Percentiles rank a stretch among this genome's conserved stretches.
Conservation (phyloP, 2,329 filamentous ascomycete species). For the Aspergillus flavus region DNA sequence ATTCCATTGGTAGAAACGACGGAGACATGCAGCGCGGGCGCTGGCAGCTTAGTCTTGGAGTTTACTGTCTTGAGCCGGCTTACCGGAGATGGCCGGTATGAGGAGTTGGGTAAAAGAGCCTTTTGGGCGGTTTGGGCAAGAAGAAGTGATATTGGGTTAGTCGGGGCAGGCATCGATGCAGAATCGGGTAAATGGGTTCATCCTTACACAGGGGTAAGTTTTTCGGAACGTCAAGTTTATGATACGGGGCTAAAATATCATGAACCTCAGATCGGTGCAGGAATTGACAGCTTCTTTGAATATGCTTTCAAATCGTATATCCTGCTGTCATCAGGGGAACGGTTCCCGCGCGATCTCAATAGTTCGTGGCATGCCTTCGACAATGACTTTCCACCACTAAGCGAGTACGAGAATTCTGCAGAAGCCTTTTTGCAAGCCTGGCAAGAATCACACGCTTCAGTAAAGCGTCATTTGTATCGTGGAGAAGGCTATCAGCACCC, state of each 20-base stretch:
- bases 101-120: conserved; percentile 83
- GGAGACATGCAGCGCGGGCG: conserved; percentile 94
- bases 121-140: conserved; percentile 98
- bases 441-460: conserved; percentile 81
- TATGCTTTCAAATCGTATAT: conserved; percentile 96
- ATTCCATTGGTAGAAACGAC: conserved; percentile 68
- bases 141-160: conserved; percentile 80
- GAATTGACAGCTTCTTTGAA: conserved; percentile 97
- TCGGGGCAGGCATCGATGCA: conserved; percentile 89
- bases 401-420: conserved; percentile 68
- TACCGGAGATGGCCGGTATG: conserved; percentile 84
- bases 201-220: conserved; percentile 70
- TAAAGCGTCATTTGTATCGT: conserved; percentile 89
- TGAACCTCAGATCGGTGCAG: conserved; percentile 74
- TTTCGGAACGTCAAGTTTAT: neutral
- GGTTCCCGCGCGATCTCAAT: conserved; percentile 37
- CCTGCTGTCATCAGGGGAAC: conserved; percentile 73
- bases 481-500: conserved; percentile 75
- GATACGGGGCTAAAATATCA: conserved; percentile 8
- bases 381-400: conserved; percentile 67
- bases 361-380: conserved; percentile 55
- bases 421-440: conserved; percentile 80
- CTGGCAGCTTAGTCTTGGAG: conserved; percentile 92
- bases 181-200: conserved; percentile 89
- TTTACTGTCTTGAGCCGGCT: conserved; percentile 88